Evolutionary conservation across 139 green algal species (phyloP).

Genomic region (Monoraphidium neglectum): DNA sequence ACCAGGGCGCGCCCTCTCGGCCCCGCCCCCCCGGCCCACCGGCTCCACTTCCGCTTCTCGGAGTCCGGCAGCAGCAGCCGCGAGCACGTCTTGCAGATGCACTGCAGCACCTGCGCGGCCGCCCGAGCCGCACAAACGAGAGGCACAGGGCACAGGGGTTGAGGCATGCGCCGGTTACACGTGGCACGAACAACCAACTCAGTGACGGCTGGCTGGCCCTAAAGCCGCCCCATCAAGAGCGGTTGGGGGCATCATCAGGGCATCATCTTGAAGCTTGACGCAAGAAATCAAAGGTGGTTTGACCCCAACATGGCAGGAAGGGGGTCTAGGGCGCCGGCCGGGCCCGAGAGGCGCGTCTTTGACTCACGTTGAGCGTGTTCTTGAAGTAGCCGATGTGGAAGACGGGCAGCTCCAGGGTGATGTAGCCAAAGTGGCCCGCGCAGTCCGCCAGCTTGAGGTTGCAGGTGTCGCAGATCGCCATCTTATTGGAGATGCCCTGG

Average conservation of each 20-base stretch:
- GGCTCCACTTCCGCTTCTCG: conserved; percentile 64
- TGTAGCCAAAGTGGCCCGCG: conserved; percentile 97
- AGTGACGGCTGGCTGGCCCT: too few species aligned
- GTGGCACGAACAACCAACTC: too few species aligned
- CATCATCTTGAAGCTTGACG: too few species aligned
- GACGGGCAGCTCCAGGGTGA: conserved; percentile 95
- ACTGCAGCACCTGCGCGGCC: conserved; percentile 86
- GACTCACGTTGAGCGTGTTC: conserved; percentile 48
- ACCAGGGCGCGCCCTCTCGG: too few species aligned
- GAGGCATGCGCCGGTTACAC: neutral
- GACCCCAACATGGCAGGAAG: too few species aligned
- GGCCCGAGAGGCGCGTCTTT: too few species aligned
- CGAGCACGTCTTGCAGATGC: conserved; percentile 97
- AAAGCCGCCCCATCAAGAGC: too few species aligned
- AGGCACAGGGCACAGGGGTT: too few species aligned
- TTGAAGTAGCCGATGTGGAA: conserved; percentile 99
- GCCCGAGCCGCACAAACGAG: too few species aligned
- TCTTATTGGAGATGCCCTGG: conserved; percentile 82
- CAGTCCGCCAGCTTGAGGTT: conserved; percentile 91
- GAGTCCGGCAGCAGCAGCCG: conserved; percentile 87
- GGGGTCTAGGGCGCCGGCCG: too few species aligned
- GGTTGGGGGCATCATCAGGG: too few species aligned
- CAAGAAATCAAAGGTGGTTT: too few species aligned
- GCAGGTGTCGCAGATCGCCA: conserved; percentile 88
- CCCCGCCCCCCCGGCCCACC: conserved; percentile 21